Conservation (phyloP, 2,329 filamentous ascomycete species). For the Claviceps sp. region DNA sequence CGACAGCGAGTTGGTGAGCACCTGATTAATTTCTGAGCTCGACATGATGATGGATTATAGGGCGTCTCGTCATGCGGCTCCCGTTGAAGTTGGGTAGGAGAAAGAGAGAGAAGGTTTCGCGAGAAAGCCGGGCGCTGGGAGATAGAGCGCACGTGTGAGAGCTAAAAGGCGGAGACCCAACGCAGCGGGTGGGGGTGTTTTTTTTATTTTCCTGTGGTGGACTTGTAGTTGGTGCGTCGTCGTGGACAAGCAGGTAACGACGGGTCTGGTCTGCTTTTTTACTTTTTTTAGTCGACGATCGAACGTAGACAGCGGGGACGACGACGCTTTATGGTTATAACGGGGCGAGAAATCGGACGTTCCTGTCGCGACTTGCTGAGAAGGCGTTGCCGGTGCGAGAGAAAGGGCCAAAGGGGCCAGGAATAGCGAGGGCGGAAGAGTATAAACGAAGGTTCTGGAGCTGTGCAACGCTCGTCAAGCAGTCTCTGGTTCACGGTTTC, state of each 20-base stretch:
- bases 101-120: slow-evolving; percentile 2
- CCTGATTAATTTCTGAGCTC: slow-evolving; percentile 89
- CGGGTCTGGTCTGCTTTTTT: too few species aligned
- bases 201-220: slow-evolving; percentile 4
- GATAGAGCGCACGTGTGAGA: slow-evolving; percentile 5
- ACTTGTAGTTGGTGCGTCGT: neutral
- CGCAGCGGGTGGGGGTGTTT: slow-evolving; percentile 3
- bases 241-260: neutral
- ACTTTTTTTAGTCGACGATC: too few species aligned
- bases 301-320: neutral
- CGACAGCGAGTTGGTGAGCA: slow-evolving; percentile 93
- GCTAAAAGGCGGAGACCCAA: slow-evolving; percentile 7
- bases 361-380: neutral
- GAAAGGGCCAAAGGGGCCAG: neutral
- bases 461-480: too few species aligned
- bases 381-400: neutral
- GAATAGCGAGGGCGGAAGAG: neutral
- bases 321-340: neutral
- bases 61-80: slow-evolving; percentile 25
- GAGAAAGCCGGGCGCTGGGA: slow-evolving; percentile 3
- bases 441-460: neutral
- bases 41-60: slow-evolving; percentile 40
- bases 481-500: neutral
- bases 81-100: slow-evolving; percentile 10
- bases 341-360: neutral